Base-by-base conservation (phyloP, 2,329 filamentous ascomycete genomes). In the Diaporthe aspalathi region DNA sequence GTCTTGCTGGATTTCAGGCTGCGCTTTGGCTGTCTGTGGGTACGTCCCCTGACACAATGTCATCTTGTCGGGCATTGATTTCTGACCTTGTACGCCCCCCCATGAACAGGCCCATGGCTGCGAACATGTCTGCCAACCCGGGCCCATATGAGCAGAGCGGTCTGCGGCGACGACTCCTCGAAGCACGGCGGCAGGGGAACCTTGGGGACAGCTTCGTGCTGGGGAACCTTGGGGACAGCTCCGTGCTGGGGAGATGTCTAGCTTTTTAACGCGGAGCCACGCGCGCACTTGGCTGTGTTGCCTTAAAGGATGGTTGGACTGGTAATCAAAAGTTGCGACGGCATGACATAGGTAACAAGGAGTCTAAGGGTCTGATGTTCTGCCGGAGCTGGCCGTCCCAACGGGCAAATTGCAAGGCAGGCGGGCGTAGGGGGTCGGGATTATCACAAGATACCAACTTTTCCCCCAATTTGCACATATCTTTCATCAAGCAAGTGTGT, bases 371-470 rank as follows among this genome's bases (percentile, higher is more conserved):
- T 12, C 22, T 40, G 5, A 60, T 29, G 43, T 20, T 49, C 8
- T 63, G 20, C 22, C 45, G 22, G 49, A 29, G 40, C 24, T 35
- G 14, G 22, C 20, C 5, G 27, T 40, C 20, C n/a, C n/a, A n/a
- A 27, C 17, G 12, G 5, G 12, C 7, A 24, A n/a, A 32, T 49
- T 11, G 5, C 16, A 32, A 38, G 66, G 40, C 43, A 22, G 24
- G 52, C 27, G 27, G 24, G 29, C 53, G 8, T 16, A 29, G 3
- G 27, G 17, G 32, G 32, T 9, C 24, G 8, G 53, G 53, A 60
- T 22, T 7, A 32, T 49, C 27, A 27, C 40, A 35, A 68, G 45
- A 52, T 68, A 60, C 67, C 67, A 32, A 3, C 9, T 43, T 60
- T 11, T 9, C 60, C 14, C 38, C 50, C 35, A 43, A 29, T 22